Base-by-base conservation (phyloP, 495 filamentous ascomycete genomes). In the Clohesyomyces aquaticus region DNA sequence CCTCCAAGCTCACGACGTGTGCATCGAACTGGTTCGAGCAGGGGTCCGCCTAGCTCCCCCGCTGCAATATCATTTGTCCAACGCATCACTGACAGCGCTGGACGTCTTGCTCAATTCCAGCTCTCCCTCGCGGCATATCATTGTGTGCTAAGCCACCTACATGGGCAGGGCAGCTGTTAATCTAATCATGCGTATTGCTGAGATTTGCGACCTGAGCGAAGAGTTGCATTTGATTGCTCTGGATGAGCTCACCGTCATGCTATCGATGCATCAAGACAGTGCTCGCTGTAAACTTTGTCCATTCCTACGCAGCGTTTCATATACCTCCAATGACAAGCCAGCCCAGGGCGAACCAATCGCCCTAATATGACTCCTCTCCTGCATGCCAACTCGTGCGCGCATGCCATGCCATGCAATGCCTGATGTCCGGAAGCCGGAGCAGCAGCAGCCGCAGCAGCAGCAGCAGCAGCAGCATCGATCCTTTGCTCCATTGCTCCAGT, bases 21-120 rank as follows among this genome's bases (percentile, higher is more conserved):
- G 32, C 32, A 16, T 23, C 22, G n/a, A 42, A 52, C 25, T 28
- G 25, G 49, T 23, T 1, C 49, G 18, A 27, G 28, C 28, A 41
- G 51, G 51, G 51, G 51, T n/a, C n/a, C n/a, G n/a, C n/a, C n/a
- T 18, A 28, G 22, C 2, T 23, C 10, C 1, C 8, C 14, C 6
- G 4, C 43, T 47, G 21, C 18, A 19, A 32, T 35, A 8, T 55
- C 51, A 55, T 55, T 55, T 28, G 51, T 55, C 51, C 51, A 55
- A 41, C 51, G 28, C 51, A 55, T 26, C 51, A 55, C 49, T 27
- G 14, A 26, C 25, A 21, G 26, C 25, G 12, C 4, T 46, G 4
- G 9, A 41, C 35, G 4, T 19, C n/a, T 46, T 46, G n/a, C 4
- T 14, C 21, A n/a, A n/a, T n/a, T n/a, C n/a, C n/a, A n/a, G n/a